phyloP scores from a whole-genome alignment of 2,329 filamentous ascomycete species.

The Monilinia laxa region DNA sequence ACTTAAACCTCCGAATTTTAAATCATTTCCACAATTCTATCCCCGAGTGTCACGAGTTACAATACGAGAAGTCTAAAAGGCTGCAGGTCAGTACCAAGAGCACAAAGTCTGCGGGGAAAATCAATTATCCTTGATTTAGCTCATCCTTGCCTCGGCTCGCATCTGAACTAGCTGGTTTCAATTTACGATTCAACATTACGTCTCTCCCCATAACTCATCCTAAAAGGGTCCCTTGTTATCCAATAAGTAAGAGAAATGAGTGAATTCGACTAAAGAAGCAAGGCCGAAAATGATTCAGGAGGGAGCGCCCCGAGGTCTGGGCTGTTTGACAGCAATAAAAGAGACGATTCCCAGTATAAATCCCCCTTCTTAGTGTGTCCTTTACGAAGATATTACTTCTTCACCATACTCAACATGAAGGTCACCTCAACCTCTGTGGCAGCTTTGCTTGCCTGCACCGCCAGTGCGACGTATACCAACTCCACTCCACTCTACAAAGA shows the following conservation, averaged over 20 bases:
- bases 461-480: constrained; percentile 10
- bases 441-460: constrained; percentile 18
- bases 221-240: not conserved
- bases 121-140: constrained; percentile 6
- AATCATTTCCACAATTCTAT: not conserved
- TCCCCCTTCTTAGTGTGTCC: not conserved
- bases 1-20: not conserved
- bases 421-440: constrained; percentile 1
- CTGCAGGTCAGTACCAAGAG: constrained; percentile 16
- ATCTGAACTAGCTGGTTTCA: constrained; percentile 7
- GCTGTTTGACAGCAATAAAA: constrained; percentile 4
- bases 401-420: constrained; percentile 16
- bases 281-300: constrained; percentile 12
- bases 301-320: constrained; percentile 18
- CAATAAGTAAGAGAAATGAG: constrained; percentile 8
- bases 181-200: not conserved
- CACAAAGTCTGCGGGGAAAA: constrained; percentile 8
- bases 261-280: constrained; percentile 10
- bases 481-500: constrained; percentile 59
- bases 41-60: constrained; percentile 10
- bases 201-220: not conserved
- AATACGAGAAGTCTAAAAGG: constrained; percentile 10
- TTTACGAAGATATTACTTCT: not conserved
- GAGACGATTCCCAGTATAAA: not conserved
- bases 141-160: not conserved